These are phyloP conservation scores for Thelephora ganbajun DNA, from an alignment of 768 basidiomycete genomes.

Conservation along the genomic window DNA sequence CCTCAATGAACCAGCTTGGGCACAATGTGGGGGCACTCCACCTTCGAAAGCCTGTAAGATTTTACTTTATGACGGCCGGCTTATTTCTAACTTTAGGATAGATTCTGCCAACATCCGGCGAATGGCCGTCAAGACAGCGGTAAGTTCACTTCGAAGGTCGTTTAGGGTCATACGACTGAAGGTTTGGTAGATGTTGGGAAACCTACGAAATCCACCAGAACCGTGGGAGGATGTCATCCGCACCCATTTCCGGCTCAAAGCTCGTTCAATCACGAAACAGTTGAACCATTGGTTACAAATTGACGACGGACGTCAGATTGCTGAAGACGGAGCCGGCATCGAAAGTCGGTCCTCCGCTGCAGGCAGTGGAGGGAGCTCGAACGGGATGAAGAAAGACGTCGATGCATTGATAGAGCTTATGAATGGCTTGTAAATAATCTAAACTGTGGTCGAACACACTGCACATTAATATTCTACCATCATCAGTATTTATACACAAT, in stretches of 20 bases:
- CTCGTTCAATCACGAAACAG: conserved; percentile 51
- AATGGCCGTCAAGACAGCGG: conserved; percentile 85
- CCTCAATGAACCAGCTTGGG: conserved; percentile 87
- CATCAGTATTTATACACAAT: too few species aligned
- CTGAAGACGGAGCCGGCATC: conserved; percentile 38
- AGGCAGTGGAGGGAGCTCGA: conserved; percentile 27
- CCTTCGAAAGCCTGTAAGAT: conserved; percentile 64
- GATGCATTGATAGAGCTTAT: conserved; percentile 55
- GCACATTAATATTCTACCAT: too few species aligned
- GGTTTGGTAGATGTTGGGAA: conserved; percentile 60
- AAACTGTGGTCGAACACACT: neutral
- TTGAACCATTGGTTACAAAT: conserved; percentile 64
- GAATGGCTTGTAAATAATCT: conserved; percentile 18
- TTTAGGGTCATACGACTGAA: neutral
- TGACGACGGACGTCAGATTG: conserved; percentile 58
- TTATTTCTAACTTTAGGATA: conserved; percentile 14
- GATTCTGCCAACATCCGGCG: conserved; percentile 87
- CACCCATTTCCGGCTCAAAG: conserved; percentile 85
- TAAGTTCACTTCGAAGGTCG: conserved; percentile 19
- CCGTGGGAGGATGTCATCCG: conserved; percentile 79
- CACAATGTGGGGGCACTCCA: conserved; percentile 54
- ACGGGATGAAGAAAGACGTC: conserved; percentile 55
- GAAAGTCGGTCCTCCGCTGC: conserved; percentile 20
- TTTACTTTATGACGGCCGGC: neutral
- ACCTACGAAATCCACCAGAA: conserved; percentile 68